Conservation (phyloP, 371 early-diverging fungal species). For the Mucor irregularis region DNA sequence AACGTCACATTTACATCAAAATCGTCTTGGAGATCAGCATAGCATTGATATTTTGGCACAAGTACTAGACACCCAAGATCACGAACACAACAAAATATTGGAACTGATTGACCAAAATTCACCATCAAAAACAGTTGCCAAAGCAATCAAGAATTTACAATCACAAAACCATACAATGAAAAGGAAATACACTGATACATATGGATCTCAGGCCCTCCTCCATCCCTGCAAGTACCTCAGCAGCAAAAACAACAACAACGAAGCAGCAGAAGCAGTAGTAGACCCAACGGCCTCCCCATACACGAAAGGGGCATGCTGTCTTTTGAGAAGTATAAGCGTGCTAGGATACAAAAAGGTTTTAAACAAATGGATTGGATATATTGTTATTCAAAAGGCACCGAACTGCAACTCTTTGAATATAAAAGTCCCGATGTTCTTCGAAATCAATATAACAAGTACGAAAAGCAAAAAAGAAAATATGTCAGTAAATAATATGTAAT, state of each 20-base stretch:
- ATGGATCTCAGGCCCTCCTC: conserved; percentile 13
- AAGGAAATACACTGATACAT: conserved; percentile 20
- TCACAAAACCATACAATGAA: conserved; percentile 19
- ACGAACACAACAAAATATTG: conserved; percentile 24
- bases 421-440: conserved; percentile 17
- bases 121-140: conserved; percentile 21
- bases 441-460: conserved; percentile 12
- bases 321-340: conserved; percentile 11
- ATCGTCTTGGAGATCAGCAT: conserved; percentile 22
- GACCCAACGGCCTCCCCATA: conserved; percentile 18
- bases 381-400: conserved; percentile 18
- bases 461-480: conserved; percentile 4
- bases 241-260: neutral
- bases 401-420: conserved; percentile 11
- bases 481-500: conserved; percentile 11
- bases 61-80: conserved; percentile 21
- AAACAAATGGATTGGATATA: conserved; percentile 15
- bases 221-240: conserved; percentile 16
- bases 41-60: conserved; percentile 13
- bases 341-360: conserved; percentile 19
- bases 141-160: conserved; percentile 26
- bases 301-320: conserved; percentile 15
- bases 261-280: neutral
- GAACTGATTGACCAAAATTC: conserved; percentile 21
- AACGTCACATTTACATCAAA: conserved; percentile 7